Conservation (phyloP, 2,329 filamentous ascomycete genomes). For the Blumeria graminis region DNA sequence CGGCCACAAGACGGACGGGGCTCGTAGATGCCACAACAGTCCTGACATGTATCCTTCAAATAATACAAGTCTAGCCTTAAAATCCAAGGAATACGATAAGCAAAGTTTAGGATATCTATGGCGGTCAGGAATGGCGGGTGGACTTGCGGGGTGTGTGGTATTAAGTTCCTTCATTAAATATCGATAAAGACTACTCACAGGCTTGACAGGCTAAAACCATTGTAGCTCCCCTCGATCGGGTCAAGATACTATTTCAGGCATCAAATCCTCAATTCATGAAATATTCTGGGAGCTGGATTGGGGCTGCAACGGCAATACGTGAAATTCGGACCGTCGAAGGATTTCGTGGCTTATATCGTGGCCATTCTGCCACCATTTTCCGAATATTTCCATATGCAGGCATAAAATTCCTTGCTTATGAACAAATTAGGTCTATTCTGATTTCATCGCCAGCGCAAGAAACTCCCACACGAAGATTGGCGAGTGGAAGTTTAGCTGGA, state of each 20-base stretch:
- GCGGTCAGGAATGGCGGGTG: slow-evolving; percentile 66
- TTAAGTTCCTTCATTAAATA: slow-evolving; percentile 7
- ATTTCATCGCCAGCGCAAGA: slow-evolving; percentile 53
- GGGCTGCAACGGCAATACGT: slow-evolving; percentile 56
- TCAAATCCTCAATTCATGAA: slow-evolving; percentile 84
- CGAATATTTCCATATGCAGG: slow-evolving; percentile 94
- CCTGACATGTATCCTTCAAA: not conserved
- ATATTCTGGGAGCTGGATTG: slow-evolving; percentile 74
- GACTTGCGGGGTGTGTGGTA: slow-evolving; percentile 78
- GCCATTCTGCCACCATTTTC: slow-evolving; percentile 79
- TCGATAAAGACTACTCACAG: slow-evolving; percentile 4
- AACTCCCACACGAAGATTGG: slow-evolving; percentile 51
- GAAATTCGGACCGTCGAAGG: slow-evolving; percentile 66
- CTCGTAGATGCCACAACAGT: not conserved
- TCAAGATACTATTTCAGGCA: slow-evolving; percentile 96
- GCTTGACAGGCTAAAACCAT: slow-evolving; percentile 61
- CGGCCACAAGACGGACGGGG: not conserved
- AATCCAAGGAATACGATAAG: slow-evolving; percentile 26
- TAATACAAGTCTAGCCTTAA: not conserved
- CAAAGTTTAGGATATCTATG: slow-evolving; percentile 64
- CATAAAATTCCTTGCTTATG: slow-evolving; percentile 95
- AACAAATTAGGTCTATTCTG: slow-evolving; percentile 64
- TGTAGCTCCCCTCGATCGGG: slow-evolving; percentile 84
- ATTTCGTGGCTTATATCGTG: slow-evolving; percentile 56
- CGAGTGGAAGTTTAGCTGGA: slow-evolving; percentile 53